Evolutionary conservation across 1,284 basidiomycete species (phyloP), one percentile per base, ranked within the genome.

Genomic region (Phenoliferia sp.): DNA sequence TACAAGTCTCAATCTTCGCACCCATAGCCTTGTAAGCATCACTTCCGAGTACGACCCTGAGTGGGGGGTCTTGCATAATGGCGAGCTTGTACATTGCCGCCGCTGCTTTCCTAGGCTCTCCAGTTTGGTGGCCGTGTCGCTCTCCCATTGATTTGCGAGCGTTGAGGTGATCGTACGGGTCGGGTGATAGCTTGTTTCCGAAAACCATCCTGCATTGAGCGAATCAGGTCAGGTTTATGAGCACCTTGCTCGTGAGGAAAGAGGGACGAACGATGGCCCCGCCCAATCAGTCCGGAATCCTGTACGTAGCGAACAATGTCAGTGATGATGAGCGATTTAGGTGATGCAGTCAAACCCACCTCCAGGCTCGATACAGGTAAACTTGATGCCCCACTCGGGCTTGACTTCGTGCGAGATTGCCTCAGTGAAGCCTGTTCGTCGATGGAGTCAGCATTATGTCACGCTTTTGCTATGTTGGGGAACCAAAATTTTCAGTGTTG

Each of bases 341-440:
- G 12, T 22, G n/a, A 12, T 12, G 12, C 12, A 15, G 12, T 48
- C 22, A 15, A 48, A n/a, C 39, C 12, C 22, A 48, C 39, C 50
- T 54, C 50, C 50, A 28, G 50, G 50, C 22, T 54, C 50, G 15
- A 54, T 26, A n/a, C 50, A 54, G 15, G 50, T 54, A 28, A 54
- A 54, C 50, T 54, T 54, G 50, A 54, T 54, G 50, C 50, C 50
- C 50, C 50, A 54, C 50, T 54, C 50, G 10, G 50, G 50, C 50
- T 54, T 54, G 50, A 54, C 50, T 28, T 54, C 50, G 10, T 54
- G 50, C 22, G 10, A 10, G 50, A 54, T n/a, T 9, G 50, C 50
- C 22, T 54, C 50, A 9, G 50, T 54, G n/a, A 54, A 26, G 15
- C 50, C n/a, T n/a, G n/a, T n/a, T n/a, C n/a, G n/a, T n/a, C n/a